Evolutionary conservation across 768 basidiomycete genomes (phyloP).

Genomic region (Guyanaporus albipodus): DNA sequence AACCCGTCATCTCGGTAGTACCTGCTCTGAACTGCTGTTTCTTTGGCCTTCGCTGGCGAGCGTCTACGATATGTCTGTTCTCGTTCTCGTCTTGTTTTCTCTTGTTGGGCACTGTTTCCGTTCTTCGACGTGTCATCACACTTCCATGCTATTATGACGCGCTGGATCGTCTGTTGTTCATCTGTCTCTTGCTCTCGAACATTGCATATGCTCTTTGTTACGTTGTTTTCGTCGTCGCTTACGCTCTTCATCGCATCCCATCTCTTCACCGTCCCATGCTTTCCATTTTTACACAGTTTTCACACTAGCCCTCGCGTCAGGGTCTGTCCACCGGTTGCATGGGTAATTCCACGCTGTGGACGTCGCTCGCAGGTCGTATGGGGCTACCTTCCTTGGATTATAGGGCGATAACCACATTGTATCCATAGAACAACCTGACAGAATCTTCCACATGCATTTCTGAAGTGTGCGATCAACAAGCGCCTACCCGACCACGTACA

Average conservation of each 20-base stretch:
- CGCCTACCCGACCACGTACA: too few species aligned
- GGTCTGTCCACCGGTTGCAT: background rate
- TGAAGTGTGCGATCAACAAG: too few species aligned
- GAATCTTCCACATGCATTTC: too few species aligned
- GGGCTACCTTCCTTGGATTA: background rate
- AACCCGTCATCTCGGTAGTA: background rate
- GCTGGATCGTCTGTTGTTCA: background rate
- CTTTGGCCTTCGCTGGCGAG: background rate
- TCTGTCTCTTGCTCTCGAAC: conserved; percentile 1
- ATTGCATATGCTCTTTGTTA: background rate
- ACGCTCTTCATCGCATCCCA: background rate
- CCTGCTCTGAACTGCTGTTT: background rate
- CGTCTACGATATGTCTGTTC: too few species aligned
- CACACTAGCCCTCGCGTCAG: background rate
- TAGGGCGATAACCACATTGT: conserved; percentile 9
- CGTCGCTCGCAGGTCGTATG: background rate
- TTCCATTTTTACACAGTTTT: too few species aligned
- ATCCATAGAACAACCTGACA: conserved; percentile 4
- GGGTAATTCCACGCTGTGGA: background rate
- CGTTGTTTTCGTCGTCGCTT: conserved; percentile 3
- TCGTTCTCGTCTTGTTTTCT: background rate
- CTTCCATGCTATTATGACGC: background rate
- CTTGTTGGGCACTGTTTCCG: background rate
- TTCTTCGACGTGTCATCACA: background rate
- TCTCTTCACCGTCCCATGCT: background rate